phyloP scores from a whole-genome alignment of 805 yeast genomes.

The Metschnikowia cubensis region DNA sequence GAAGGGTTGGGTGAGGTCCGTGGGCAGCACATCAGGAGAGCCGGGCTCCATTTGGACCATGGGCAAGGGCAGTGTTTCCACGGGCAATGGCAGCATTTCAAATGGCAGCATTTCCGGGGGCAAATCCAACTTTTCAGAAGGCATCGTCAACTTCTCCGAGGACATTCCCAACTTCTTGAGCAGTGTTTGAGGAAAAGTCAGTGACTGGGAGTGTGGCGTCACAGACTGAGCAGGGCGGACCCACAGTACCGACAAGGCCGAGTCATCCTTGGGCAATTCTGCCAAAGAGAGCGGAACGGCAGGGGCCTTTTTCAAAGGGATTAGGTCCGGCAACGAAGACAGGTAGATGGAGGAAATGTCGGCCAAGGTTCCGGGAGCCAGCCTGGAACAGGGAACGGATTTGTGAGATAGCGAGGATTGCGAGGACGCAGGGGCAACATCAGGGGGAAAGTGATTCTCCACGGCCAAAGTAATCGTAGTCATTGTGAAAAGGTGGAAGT shows the following conservation, averaged over 20 bases:
- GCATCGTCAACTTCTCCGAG: too few relatives aligned
- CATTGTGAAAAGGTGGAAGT: conserved; percentile 5
- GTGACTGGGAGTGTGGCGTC: not conserved
- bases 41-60: too few relatives aligned
- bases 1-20: not conserved
- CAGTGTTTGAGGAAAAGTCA: not conserved
- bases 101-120: too few relatives aligned
- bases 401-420: not conserved
- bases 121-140: too few relatives aligned
- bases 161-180: too few relatives aligned
- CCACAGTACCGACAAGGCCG: conserved; percentile 8
- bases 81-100: too few relatives aligned
- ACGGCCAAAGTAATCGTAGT: conserved; percentile 17
- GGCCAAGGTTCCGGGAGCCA: conserved; percentile 1
- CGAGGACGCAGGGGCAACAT: conserved; percentile 3
- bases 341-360: conserved; percentile 2
- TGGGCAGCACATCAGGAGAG: not conserved
- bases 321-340: conserved; percentile 2
- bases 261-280: conserved; percentile 7
- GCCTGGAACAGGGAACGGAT: conserved; percentile 1
- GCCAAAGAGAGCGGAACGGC: not conserved
- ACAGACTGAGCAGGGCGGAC: conserved; percentile 3
- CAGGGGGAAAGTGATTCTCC: conserved; percentile 13
- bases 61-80: too few relatives aligned
- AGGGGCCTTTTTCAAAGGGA: not conserved